Evolutionary conservation across 768 basidiomycete genomes (phyloP).

Genomic region (Naganishia friedmannii): DNA sequence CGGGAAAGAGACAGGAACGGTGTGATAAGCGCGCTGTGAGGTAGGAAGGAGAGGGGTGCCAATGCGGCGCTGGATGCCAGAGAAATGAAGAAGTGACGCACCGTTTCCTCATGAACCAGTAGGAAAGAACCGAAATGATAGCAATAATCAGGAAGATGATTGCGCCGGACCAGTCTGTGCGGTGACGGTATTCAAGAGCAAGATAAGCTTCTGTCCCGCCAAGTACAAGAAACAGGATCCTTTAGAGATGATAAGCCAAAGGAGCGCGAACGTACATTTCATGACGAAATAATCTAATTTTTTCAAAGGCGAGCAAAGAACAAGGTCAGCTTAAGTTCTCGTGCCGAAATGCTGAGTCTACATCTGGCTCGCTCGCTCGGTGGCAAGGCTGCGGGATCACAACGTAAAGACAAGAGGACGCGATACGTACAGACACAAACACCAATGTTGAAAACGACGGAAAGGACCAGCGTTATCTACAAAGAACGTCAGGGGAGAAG

Average conservation of each 20-base stretch:
- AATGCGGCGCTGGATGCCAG: not conserved
- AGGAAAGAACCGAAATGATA: constrained; percentile 68
- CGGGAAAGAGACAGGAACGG: constrained; percentile 52
- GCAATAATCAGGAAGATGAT: constrained; percentile 81
- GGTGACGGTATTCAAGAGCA: not conserved
- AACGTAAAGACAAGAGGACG: no score
- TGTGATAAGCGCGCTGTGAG: not conserved
- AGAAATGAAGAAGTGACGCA: constrained; percentile 22
- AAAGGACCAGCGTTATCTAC: constrained; percentile 44
- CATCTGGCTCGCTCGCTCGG: no score
- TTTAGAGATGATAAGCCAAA: not conserved
- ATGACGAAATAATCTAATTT: constrained; percentile 44
- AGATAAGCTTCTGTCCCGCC: not conserved
- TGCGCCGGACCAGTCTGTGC: constrained; percentile 64
- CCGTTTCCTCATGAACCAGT: constrained; percentile 59
- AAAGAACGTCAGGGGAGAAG: not conserved
- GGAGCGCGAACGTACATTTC: constrained; percentile 39
- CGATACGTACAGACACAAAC: constrained; percentile 70
- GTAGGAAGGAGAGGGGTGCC: no score
- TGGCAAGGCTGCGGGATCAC: no score
- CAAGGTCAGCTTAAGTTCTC: no score
- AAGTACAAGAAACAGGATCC: no score
- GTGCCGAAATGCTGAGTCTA: no score
- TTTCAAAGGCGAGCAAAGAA: constrained; percentile 11
- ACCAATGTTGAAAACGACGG: constrained; percentile 57